phyloP scores from a whole-genome alignment of 2,329 filamentous ascomycete genomes.

The Samsoniella hepiali region DNA sequence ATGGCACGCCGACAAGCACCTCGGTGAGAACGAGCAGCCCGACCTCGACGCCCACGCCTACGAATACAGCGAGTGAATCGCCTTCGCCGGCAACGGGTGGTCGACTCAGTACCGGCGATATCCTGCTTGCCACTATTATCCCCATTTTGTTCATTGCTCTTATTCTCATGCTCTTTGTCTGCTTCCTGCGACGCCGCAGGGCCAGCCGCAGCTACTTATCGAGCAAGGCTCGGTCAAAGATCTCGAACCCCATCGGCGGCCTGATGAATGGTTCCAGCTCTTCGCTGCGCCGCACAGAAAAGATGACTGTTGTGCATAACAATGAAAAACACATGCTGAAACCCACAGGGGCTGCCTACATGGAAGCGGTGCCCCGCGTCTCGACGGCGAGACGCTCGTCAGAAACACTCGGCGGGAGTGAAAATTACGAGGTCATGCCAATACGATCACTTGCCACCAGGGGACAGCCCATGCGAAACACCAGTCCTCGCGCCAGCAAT shows the following conservation, averaged over 20 bases:
- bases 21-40: slow-evolving; percentile 23
- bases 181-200: slow-evolving; percentile 32
- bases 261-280: slow-evolving; percentile 28
- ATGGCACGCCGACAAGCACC: slow-evolving; percentile 27
- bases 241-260: slow-evolving; percentile 32
- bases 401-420: slow-evolving; percentile 26
- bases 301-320: slow-evolving; percentile 19
- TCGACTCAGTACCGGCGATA: slow-evolving; percentile 31
- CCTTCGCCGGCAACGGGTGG: slow-evolving; percentile 20
- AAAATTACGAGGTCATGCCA: slow-evolving; percentile 10
- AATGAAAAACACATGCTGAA: slow-evolving; percentile 22
- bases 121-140: slow-evolving; percentile 44
- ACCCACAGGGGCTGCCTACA: slow-evolving; percentile 23
- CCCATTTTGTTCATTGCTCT: slow-evolving; percentile 38
- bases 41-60: slow-evolving; percentile 26
- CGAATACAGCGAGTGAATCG: slow-evolving; percentile 25
- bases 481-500: slow-evolving; percentile 8
- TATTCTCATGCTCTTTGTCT: slow-evolving; percentile 33
- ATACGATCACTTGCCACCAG: slow-evolving; percentile 9
- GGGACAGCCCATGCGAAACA: neutral
- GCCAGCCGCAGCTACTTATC: slow-evolving; percentile 29
- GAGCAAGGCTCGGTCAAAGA: slow-evolving; percentile 31
- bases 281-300: slow-evolving; percentile 26
- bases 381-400: slow-evolving; percentile 27
- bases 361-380: slow-evolving; percentile 26